Evolutionary conservation across 306 rosid species (phyloP), one percentile per base, ranked within the genome.

Genomic region (Delonix regia): DNA sequence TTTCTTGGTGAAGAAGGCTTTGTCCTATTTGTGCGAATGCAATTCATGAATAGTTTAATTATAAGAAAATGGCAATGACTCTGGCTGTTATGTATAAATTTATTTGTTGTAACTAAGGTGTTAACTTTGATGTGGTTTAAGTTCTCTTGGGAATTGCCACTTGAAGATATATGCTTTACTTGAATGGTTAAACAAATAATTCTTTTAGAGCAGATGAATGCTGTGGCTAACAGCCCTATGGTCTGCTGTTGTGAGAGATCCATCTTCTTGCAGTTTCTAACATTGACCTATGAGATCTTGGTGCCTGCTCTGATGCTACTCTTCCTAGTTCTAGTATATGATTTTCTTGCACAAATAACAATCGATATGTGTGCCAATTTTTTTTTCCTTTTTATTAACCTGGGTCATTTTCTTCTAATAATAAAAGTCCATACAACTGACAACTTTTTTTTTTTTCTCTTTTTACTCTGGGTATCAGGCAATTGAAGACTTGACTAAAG

Each of bases 401-500:
- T 51, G 56, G 22, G n/a, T 51, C 8, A 16, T 51, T 51, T 51
- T 51, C 24, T 51, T 51, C 9, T 51, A 51, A 22, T 14, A 47
- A 14, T 16, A 14, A 3, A 5, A 47, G 7, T 47, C 53, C 53
- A 14, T 47, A 18, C 9, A 18, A 0, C 2, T 18, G 21, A 51
- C 24, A 18, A 51, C 57, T n/a, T n/a, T 51, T 38, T 51, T 18
- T 21, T 18, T 48, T 57, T 56, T 59, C 39, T 27, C 59, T n/a
- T 78, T 65, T 53, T 71, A 49, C 41, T 38, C 27, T 69, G 63
- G 47, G 75, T 84, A 25, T 78, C 85, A 93, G 98, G 98, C 97
- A 65, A 93, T 90, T 79, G 90, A 85, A 84, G 98, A 93, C 83
- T 85, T 93, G 84, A 85, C 94, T 22, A 88, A 84, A 80, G 98